Base-by-base conservation (phyloP, 140 eudicot genomes). In the Flaveria floridana region DNA sequence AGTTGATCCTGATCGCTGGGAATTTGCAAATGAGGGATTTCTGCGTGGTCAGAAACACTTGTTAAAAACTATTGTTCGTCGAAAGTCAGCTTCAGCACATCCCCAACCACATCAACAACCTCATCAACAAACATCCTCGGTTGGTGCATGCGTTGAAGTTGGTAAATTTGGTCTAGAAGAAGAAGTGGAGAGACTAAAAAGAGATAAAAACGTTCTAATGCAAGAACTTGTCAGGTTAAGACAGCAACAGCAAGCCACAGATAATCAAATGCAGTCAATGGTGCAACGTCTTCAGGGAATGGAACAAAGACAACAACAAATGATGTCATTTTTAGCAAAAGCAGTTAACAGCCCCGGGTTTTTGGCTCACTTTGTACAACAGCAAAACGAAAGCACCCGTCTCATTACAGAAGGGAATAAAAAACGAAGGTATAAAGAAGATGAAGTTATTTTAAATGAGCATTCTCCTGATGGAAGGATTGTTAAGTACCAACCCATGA, bases 1-100 rank as follows among this genome's bases (percentile, higher is more conserved):
- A 85, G 96, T 93, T 21, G 98, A 93, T 72, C 97, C 98, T 2
- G 98, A 93, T 77, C 93, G 98, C 7, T 93, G 98, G 98, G 98
- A 93, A 78, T 93, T 93, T 70, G 98, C 98, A 26, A 93, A 93
- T 14, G 98, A 93, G 87, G 96, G 96, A 62, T 93, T 93, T 78
- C 78, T 93, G 26, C 83, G 98, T 67, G 98, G 97, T 50, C 98
- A 93, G 58, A 90, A 81, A 66, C 98, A 90, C 69, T 84, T 93
- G 13, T 94, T 93, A 68, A 93, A 81, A 80, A 86, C 70, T 21
- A 93, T 93, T 10, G 79, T 71, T 51, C 91, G 97, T 3, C 84
- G 97, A 21, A 93, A 90, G 77, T 81, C 96, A 61, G 82, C 87
- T 46, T 87, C 88, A 0, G 94, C 94, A 58, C 93, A 86, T 30